Evolutionary conservation across 2,329 filamentous ascomycete species (phyloP), one percentile per base, ranked within the genome.

Genomic region (Aspergillus pseudoterreus): DNA sequence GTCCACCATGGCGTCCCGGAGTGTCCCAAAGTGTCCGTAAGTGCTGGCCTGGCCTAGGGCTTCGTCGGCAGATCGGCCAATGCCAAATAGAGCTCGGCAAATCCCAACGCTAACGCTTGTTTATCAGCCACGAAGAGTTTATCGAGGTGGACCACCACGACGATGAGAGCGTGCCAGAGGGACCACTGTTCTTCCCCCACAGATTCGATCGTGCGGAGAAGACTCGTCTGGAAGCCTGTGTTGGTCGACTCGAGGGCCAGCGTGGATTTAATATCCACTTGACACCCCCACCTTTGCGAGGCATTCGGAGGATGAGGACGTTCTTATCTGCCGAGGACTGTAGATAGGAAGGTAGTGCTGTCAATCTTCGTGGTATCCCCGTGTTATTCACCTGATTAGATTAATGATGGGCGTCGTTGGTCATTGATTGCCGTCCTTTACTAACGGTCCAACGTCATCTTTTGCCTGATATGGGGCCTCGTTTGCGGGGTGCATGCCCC

Each of bases 141-240:
- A 22, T 22, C 22, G 5, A 22, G 22, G 22, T 19, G 19, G 19
- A 19, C 19, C 19, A 19, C 19, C 2, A 19, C 19, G 19, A 19
- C 19, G 19, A 19, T 19, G 33, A 15, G 6, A 14, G 6, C 5
- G 1, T 36, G 33, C 12, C 12, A 14, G 33, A 14, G 15, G 33
- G 6, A 6, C 32, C 54, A 9, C 32, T 48, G 47, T 15, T 30
- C 45, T 50, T 58, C 52, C 57, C 60, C 59, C 59, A 56, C 59
- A 59, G 51, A 57, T 51, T 52, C 32, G 52, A 55, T 52, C 56
- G 47, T 49, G 59, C 57, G 57, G 57, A 51, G 52, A 45, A 46
- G 21, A 52, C 24, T 14, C 27, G 24, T 46, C 22, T 43, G 15
- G 45, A 45, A 36, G 19, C 14, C 17, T 43, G 41, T 11, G 41